Percentiles rank a stretch among this genome's conserved stretches.
These are phyloP conservation scores for Kluyveromyces dobzhanskii DNA, from an alignment of 805 yeast genomes.

Conservation along the genomic window DNA sequence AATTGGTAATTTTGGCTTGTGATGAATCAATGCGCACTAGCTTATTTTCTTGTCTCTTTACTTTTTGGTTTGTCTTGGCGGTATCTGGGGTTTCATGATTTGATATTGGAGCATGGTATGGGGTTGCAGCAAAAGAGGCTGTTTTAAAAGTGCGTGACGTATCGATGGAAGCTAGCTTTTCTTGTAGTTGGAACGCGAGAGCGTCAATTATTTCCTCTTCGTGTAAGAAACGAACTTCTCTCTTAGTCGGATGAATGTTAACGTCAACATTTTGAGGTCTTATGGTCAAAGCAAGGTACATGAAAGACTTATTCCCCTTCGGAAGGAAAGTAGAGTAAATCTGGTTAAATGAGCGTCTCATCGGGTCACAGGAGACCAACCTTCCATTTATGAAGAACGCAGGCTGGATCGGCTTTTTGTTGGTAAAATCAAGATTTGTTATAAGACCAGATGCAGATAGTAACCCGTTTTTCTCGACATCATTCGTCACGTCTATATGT, in stretches of 20 bases:
- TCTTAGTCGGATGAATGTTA: slow-evolving; percentile 91
- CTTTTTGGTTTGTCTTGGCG: slow-evolving; percentile 9
- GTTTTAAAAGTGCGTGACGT: slow-evolving; percentile 60
- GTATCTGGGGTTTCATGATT: too few species aligned
- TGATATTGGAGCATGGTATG: background rate
- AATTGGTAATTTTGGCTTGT: slow-evolving; percentile 25
- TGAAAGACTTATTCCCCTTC: slow-evolving; percentile 67
- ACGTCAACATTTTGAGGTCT: slow-evolving; percentile 74
- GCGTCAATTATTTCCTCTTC: slow-evolving; percentile 78
- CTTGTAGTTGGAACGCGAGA: slow-evolving; percentile 43
- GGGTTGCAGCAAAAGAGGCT: slow-evolving; percentile 42
- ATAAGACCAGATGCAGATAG: slow-evolving; percentile 47
- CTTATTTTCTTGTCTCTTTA: slow-evolving; percentile 27
- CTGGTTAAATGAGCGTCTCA: slow-evolving; percentile 57
- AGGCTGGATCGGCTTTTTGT: slow-evolving; percentile 55
- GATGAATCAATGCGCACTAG: slow-evolving; percentile 29
- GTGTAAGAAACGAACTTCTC: slow-evolving; percentile 77
- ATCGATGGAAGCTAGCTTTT: slow-evolving; percentile 47
- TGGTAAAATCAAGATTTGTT: slow-evolving; percentile 62
- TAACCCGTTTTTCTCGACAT: slow-evolving; percentile 40
- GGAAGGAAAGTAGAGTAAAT: slow-evolving; percentile 64
- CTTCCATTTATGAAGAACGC: slow-evolving; percentile 82
- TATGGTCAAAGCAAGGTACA: slow-evolving; percentile 63
- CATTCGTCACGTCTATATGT: slow-evolving; percentile 20
- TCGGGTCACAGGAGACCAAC: slow-evolving; percentile 73